Base-by-base conservation (phyloP, 2,329 filamentous ascomycete species). In the Aspergillus versicolor region DNA sequence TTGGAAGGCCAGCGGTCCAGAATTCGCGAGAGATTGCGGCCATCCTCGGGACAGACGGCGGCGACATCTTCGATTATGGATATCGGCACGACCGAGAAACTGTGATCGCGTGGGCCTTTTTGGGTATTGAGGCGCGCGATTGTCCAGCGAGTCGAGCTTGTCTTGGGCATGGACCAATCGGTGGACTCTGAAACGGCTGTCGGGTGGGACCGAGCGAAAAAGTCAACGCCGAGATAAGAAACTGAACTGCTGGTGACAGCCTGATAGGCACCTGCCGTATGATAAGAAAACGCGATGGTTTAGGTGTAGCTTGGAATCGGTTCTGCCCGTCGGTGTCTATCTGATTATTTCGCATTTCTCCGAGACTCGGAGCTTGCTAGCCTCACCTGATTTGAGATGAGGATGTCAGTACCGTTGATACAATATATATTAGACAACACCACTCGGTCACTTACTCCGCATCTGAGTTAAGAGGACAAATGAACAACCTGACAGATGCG, bases 121-220 rank as follows among this genome's bases (percentile, higher is more conserved):
- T 49, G 44, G 40, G 38, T 43, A 43, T 32, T 22, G 43, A 42
- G 47, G 47, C 44, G 42, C 52, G 43, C 52, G 44, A 48, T 32
- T 41, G 52, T n/a, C 34, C 37, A 54, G 52, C 52, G 52, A 54
- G 52, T 38, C 34, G 46, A 46, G 51, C 51, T 53, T 53, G 19
- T 41, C 19, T 27, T 21, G 8, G 21, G 1, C 34, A 13, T 22
- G 21, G 27, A 21, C 51, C 51, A 53, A 53, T 53, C 13, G n/a
- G 21, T 27, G 42, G 13, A 15, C 24, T 38, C 15, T n/a, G 21
- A 19, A 17, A 43, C 8, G 27, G 30, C 40, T 52, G 27, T 41
- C 49, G 49, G 17, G 49, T 44, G 49, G 49, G 19, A n/a, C 49
- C 49, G 24, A 44, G 27, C 13, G 22, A 42, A 34, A 24, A 34